Conservation (phyloP, 2,329 filamentous ascomycete species). For the Exophiala bonariae region DNA sequence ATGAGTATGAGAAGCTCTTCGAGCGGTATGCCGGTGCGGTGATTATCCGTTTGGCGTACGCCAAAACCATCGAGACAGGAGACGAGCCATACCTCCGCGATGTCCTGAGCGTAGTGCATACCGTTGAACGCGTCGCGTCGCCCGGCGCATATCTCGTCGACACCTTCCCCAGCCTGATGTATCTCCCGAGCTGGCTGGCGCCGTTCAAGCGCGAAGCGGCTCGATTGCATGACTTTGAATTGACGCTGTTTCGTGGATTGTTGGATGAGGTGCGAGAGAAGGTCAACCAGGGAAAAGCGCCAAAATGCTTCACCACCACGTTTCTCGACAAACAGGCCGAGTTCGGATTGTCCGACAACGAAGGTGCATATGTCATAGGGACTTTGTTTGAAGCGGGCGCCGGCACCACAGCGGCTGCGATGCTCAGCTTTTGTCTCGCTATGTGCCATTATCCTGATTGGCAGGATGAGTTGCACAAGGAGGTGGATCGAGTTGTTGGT, state of each 20-base stretch:
- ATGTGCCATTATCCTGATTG: conserved; percentile 31
- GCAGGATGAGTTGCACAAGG: conserved; percentile 30
- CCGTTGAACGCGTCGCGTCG: conserved; percentile 37
- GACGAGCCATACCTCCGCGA: conserved; percentile 33
- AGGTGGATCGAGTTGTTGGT: conserved; percentile 36
- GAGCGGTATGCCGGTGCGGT: conserved; percentile 40
- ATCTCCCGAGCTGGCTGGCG: conserved; percentile 30
- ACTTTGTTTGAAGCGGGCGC: conserved; percentile 34
- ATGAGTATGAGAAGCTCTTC: conserved; percentile 36
- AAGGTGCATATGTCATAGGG: conserved; percentile 34
- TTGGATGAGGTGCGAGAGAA: conserved; percentile 33
- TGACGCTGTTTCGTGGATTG: conserved; percentile 31
- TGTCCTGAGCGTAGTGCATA: conserved; percentile 36
- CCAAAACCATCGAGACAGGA: conserved; percentile 35
- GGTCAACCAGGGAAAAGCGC: conserved; percentile 23
- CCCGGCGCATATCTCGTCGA: conserved; percentile 40
- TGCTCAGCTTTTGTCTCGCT: conserved; percentile 33
- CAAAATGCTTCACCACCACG: conserved; percentile 26
- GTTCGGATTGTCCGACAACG: conserved; percentile 29
- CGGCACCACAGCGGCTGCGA: conserved; percentile 33
- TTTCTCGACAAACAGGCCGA: conserved; percentile 29
- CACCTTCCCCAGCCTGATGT: conserved; percentile 32
- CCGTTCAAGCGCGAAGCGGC: conserved; percentile 34
- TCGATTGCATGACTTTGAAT: conserved; percentile 30
- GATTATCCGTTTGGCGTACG: conserved; percentile 40